Conservation (phyloP, 805 yeast species). For the Pichia eremophila region DNA sequence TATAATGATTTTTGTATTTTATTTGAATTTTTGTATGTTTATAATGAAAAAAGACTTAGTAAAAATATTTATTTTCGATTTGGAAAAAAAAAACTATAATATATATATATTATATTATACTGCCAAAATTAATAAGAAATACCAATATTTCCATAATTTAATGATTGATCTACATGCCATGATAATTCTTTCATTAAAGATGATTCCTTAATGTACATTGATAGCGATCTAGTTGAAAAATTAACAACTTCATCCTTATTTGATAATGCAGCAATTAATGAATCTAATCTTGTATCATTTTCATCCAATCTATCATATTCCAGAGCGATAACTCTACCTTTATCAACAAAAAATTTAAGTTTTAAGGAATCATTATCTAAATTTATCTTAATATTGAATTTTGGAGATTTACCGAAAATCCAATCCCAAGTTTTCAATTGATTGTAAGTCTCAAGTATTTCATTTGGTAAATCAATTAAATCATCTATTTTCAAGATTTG, state of each 20-base stretch:
- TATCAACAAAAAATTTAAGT: conserved; percentile 38
- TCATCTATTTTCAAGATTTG: conserved; percentile 19
- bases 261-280: conserved; percentile 6
- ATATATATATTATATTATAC: too few species aligned
- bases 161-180: conserved; percentile 23
- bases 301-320: conserved; percentile 4
- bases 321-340: conserved; percentile 28
- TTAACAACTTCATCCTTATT: conserved; percentile 6
- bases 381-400: conserved; percentile 49
- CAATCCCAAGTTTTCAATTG: conserved; percentile 57
- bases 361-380: conserved; percentile 26
- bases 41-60: too few species aligned
- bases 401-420: conserved; percentile 71
- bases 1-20: too few species aligned
- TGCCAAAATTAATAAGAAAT: neutral
- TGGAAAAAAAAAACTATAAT: too few species aligned
- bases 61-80: too few species aligned
- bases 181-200: conserved; percentile 12
- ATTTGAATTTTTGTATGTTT: too few species aligned
- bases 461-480: conserved; percentile 23
- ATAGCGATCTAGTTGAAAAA: conserved; percentile 16
- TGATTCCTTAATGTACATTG: conserved; percentile 8
- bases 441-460: conserved; percentile 31
- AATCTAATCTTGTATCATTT: conserved; percentile 10
- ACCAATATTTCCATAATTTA: conserved; percentile 9